Conservation (phyloP, 306 rosid genomes). For the Gynostemma pentaphyllum region DNA sequence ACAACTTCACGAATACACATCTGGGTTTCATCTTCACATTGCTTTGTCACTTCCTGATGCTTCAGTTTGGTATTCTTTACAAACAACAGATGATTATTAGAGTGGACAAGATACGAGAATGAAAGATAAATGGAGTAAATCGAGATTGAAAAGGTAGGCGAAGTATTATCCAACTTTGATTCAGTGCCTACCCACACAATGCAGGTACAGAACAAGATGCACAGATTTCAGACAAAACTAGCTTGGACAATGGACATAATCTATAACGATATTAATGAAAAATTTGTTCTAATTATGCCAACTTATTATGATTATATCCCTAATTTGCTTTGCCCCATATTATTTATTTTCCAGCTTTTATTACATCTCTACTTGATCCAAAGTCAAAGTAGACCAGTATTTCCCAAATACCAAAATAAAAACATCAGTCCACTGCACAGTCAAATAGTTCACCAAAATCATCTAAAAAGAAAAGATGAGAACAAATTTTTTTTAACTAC, state of each 20-base stretch:
- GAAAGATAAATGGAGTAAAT: not conserved
- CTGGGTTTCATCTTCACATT: constrained; percentile 53
- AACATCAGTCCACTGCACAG: not conserved
- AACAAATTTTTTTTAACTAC: no score
- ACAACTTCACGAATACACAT: constrained; percentile 36
- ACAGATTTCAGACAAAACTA: not conserved
- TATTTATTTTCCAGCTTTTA: not conserved
- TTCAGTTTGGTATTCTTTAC: constrained; percentile 46
- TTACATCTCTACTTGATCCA: not conserved
- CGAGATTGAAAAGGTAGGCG: not conserved
- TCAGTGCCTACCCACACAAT: not conserved
- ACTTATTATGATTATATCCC: not conserved
- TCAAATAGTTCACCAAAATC: not conserved
- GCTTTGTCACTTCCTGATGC: constrained; percentile 47
- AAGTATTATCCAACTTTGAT: not conserved
- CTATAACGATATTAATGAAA: not conserved
- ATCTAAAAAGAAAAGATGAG: not conserved
- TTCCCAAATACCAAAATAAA: not conserved
- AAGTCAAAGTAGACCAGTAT: not conserved
- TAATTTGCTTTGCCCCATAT: not conserved
- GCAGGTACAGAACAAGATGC: not conserved
- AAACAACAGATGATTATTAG: constrained; percentile 3
- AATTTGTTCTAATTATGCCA: not conserved
- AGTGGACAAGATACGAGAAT: not conserved
- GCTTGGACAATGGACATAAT: not conserved